Conservation (phyloP, 2,329 filamentous ascomycete genomes). For the Colletotrichum cereale region DNA sequence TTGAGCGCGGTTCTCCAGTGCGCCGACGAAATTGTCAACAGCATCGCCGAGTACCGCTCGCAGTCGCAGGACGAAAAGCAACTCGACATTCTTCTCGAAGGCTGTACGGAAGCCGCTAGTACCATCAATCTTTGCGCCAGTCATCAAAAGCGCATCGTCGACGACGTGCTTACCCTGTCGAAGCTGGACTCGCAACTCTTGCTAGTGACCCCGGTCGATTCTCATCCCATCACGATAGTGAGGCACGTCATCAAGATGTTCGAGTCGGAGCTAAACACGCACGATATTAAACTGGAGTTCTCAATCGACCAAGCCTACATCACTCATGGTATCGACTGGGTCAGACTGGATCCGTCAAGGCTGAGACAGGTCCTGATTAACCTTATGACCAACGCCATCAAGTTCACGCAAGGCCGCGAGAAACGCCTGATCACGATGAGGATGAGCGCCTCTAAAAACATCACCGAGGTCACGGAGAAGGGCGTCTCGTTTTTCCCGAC, state of each 20-base stretch:
- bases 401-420: slow-evolving; percentile 73
- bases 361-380: slow-evolving; percentile 83
- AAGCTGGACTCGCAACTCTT: slow-evolving; percentile 80
- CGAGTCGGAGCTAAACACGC: slow-evolving; percentile 78
- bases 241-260: slow-evolving; percentile 82
- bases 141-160: slow-evolving; percentile 80
- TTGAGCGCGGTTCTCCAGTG: slow-evolving; percentile 81
- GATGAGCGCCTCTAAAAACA: slow-evolving; percentile 71
- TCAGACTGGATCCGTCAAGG: slow-evolving; percentile 80
- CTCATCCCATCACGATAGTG: slow-evolving; percentile 76
- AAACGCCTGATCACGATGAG: slow-evolving; percentile 72
- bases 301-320: slow-evolving; percentile 76
- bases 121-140: slow-evolving; percentile 85
- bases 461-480: slow-evolving; percentile 55
- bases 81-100: slow-evolving; percentile 63
- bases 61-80: slow-evolving; percentile 50
- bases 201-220: slow-evolving; percentile 77
- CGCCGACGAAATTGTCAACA: slow-evolving; percentile 76
- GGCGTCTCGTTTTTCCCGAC: slow-evolving; percentile 62
- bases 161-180: slow-evolving; percentile 75
- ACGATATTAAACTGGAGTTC: slow-evolving; percentile 79
- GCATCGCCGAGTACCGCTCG: slow-evolving; percentile 59
- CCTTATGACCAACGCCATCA: slow-evolving; percentile 76
- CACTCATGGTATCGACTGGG: slow-evolving; percentile 75
- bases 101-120: slow-evolving; percentile 79